Evolutionary conservation across 1,284 basidiomycete species (phyloP), one percentile per base, ranked within the genome.

Genomic region (Agroathelia rolfsii): DNA sequence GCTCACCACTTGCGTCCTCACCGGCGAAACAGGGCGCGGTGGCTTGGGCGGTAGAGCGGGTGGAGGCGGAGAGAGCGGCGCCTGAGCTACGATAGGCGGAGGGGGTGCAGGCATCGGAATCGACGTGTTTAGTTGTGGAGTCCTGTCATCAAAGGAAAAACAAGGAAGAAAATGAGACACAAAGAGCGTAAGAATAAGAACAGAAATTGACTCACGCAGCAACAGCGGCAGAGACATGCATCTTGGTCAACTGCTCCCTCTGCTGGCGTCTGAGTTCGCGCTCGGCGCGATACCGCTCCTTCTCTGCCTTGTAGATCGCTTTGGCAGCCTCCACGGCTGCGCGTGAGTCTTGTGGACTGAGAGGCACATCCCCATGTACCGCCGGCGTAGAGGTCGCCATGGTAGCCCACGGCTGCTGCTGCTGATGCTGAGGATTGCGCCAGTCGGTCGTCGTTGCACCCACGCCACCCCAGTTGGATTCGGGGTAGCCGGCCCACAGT

Each of bases 251-350:
- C 26, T 44, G 45, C 30, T 59, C 58, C 40, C 58, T 59, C 40
- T 60, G 58, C 35, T 58, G 66, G 44, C 59, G 64, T 19, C 66
- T 62, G 28, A 61, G 58, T 41, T 74, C 73, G 24, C 72, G 58
- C 35, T 74, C 68, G 41, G 56, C 55, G 20, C 76, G 66, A 44
- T 82, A 82, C 17, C 61, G 60, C 42, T 79, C 76, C 47, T 84
- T 85, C 53, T 76, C 68, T 2, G 59, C 62, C 51, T 72, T 76
- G 51, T 85, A 85, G 11, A 56, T 52, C 24, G 61, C 58, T 45
- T 80, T 85, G 0, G 78, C 76, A n/a, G 60, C 69, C 45, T 80
- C 73, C 4, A 83, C 65, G 22, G 70, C 61, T n/a, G 67, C 66
- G 42, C 66, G 69, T 27, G 72, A 53, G 13, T 71, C 66, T 39